Evolutionary conservation across 1,284 basidiomycete species (phyloP).

Genomic region (Boletus hoseneyae): DNA sequence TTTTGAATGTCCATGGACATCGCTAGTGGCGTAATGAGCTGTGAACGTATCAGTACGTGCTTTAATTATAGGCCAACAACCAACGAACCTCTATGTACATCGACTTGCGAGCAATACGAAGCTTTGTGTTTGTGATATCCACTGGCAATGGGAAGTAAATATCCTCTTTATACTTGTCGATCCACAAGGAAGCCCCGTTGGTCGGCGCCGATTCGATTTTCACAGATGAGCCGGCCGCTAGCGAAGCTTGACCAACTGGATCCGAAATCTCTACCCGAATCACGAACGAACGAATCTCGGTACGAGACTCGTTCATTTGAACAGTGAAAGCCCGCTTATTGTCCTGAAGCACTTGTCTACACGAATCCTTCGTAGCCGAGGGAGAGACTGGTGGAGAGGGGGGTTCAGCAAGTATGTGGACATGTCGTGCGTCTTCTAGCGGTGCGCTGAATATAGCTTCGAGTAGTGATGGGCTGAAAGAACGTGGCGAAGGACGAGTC

Average conservation of each 20-base stretch:
- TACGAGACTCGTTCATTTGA: conserved; percentile 15
- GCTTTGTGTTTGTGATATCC: conserved; percentile 30
- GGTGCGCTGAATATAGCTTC: conserved; percentile 32
- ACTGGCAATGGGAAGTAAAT: conserved; percentile 34
- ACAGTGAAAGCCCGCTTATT: conserved; percentile 7
- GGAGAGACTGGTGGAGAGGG: conserved; percentile 2
- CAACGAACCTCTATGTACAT: conserved; percentile 47
- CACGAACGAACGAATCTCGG: conserved; percentile 20
- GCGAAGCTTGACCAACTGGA: conserved; percentile 15
- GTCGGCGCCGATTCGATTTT: conserved; percentile 14
- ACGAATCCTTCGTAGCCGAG: not conserved
- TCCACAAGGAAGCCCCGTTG: conserved; percentile 8
- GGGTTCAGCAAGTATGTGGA: conserved; percentile 33
- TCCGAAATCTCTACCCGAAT: conserved; percentile 23
- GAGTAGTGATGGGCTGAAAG: not conserved
- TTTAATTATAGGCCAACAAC: not conserved
- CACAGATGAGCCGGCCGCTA: conserved; percentile 20
- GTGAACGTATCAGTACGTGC: not conserved
- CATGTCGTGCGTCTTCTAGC: conserved; percentile 29
- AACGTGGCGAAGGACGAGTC: conserved; percentile 28
- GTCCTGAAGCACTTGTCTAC: not conserved
- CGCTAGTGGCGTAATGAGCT: conserved; percentile 33
- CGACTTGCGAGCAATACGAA: conserved; percentile 50
- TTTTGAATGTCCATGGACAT: conserved; percentile 13
- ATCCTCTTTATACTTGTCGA: conserved; percentile 19